Base-by-base conservation (phyloP, 2,329 filamentous ascomycete genomes). In the Cercospora berteroae region DNA sequence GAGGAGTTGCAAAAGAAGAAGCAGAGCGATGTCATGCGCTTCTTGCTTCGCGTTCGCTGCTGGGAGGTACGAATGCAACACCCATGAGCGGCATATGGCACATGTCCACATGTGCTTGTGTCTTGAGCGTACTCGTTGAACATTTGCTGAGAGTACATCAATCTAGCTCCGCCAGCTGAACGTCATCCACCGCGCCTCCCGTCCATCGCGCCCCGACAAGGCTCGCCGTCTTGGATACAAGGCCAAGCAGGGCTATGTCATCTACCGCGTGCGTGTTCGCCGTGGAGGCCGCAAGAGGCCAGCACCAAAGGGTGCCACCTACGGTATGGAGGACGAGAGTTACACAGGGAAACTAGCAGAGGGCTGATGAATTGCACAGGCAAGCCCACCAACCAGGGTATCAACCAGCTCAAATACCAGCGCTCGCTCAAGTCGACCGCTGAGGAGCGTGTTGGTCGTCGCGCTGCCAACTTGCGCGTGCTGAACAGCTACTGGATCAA, bases 1-100 rank as follows among this genome's bases (percentile, higher is more conserved):
- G 96, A 99, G 90, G 95, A 99, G 90, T 91, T 99, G 88, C 93
- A 97, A 86, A 98, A 99, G 93, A 97, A 97, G 93, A 99, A 99
- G 93, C 95, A 99, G 91, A 97, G 93, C 84, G 95, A 99, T 89
- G 91, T 99, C 82, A 92, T 98, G 88, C 94, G 94, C 88, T 99
- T 99, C 90, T 91, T 99, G 87, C 93, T 97, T 85, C 94, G 93
- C 84, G 93, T 97, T 83, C 94, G 95, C 87, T 99, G 95, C 94
- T 99, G 95, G 95, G 95, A 99, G 92, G 94, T 94, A 83, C 80
- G 82, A 79, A 67, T 69, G 71, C 60, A 68, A 65, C 63, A 27
- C 44, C 63, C 71, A 72, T 74, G 76, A 78, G 76, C 76, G 74
- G 74, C 76, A 77, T 76, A 77, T 70, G 68, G 66, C 64, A 65